Evolutionary conservation across 495 filamentous ascomycete genomes (phyloP), one percentile per base, ranked within the genome.

Genomic region (Trichoderma erinaceum): DNA sequence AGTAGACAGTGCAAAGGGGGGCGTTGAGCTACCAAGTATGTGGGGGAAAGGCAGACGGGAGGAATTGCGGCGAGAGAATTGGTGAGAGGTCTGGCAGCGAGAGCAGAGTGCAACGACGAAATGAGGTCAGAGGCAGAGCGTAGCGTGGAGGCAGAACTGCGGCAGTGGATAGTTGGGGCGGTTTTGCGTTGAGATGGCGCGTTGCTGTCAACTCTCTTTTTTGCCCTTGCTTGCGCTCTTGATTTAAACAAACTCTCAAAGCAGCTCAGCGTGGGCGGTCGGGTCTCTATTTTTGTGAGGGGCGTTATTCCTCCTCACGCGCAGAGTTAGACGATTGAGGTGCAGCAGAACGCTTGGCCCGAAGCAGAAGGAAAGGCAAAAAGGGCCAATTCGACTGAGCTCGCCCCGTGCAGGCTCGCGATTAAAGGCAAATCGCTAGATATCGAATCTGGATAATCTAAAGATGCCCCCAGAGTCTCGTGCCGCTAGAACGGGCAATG

Each of bases 41-140:
- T 29, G 56, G 63, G 63, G 63, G 35, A 46, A 65, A 46, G n/a
- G 63, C 63, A 46, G 18, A 63, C 4, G 58, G 23, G 3, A 46
- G 18, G 10, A 65, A 65, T 23, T 32, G 35, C 29, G 43, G 35
- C 35, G 35, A 38, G 8, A 66, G 43, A 13, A 16, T n/a, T 21
- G 18, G 15, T 44, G 50, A 23, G 43, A n/a, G 27, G 27, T 25
- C 16, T 13, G 56, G 23, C 11, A 12, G 56, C 16, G 10, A 61
- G 56, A 52, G 41, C 4, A 66, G 64, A 44, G 35, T 38, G 35
- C 4, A 66, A 66, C 7, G 43, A 7, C 65, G 8, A 66, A 32
- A 66, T 50, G 41, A 66, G 43, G 65, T 50, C 65, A 50, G 65
- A 50, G 41, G 41, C 41, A 32, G 43, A 65, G 18, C 48, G 48